Percentiles rank a stretch among this genome's conserved stretches.
Evolutionary conservation across 2,329 filamentous ascomycete species (phyloP).

Genomic region (Cryphonectria radicalis): DNA sequence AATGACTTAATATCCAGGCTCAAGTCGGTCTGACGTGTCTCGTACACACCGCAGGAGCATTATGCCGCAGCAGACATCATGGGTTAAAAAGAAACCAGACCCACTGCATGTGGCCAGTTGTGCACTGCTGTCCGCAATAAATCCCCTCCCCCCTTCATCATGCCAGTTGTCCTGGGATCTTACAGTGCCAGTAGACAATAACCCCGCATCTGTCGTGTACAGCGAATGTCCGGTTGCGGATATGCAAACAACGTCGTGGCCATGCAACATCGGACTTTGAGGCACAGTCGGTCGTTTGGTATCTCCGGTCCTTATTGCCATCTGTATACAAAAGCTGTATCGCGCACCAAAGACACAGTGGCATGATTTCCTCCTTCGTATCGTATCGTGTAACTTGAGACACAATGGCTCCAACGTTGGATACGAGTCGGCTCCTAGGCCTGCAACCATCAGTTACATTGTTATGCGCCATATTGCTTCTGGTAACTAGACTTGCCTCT

Average conservation of each 20-base stretch:
- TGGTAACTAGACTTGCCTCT: neutral
- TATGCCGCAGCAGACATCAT: neutral
- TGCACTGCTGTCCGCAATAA: neutral
- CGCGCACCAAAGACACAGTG: neutral
- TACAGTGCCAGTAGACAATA: neutral
- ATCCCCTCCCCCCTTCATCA: too few species aligned
- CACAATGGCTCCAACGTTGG: neutral
- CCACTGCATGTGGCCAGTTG: neutral
- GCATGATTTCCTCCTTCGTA: neutral
- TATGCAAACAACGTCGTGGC: neutral
- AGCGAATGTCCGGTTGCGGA: neutral
- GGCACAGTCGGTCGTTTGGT: neutral
- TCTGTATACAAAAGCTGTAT: neutral
- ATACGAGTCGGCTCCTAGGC: constrained; percentile 2
- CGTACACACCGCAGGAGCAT: neutral
- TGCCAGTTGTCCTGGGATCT: too few species aligned
- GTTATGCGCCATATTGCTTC: neutral
- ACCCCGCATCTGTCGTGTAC: neutral
- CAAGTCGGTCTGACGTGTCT: neutral
- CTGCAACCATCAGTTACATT: neutral
- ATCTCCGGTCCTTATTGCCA: neutral
- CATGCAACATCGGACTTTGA: neutral
- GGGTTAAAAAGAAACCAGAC: neutral
- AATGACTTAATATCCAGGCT: too few species aligned
- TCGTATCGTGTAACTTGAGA: neutral